Conservation (phyloP, 2,329 filamentous ascomycete species). For the Fusarium haematococcum region DNA sequence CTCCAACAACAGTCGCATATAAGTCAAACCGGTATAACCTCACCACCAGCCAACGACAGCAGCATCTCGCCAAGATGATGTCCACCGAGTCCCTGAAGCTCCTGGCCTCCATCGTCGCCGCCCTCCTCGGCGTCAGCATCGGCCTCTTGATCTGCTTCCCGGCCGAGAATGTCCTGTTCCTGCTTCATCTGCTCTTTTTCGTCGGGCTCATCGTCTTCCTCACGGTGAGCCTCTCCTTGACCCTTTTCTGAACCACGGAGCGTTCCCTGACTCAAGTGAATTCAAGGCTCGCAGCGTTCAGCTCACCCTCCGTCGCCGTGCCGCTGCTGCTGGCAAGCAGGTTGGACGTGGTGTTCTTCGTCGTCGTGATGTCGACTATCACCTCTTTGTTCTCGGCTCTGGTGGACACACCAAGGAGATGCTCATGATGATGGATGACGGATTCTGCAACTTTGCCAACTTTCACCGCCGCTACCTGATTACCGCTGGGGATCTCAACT, state of each 20-base stretch:
- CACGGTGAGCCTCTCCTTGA: constrained; percentile 41
- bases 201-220: constrained; percentile 45
- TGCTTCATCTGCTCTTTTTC: constrained; percentile 32
- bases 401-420: constrained; percentile 97
- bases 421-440: constrained; percentile 80
- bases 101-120: background rate
- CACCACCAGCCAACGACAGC: background rate
- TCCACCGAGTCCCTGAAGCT: constrained; percentile 2
- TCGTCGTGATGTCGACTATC: constrained; percentile 56
- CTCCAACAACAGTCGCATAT: constrained; percentile 12
- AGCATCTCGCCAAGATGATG: constrained; percentile 6
- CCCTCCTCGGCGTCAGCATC: background rate
- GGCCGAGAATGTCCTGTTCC: constrained; percentile 11
- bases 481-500: constrained; percentile 78
- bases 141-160: constrained; percentile 8
- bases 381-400: constrained; percentile 87
- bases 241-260: background rate
- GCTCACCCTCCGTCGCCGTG: constrained; percentile 37
- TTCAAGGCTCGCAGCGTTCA: constrained; percentile 48
- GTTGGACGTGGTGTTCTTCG: background rate
- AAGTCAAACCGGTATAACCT: constrained; percentile 5
- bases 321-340: constrained; percentile 28
- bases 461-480: constrained; percentile 85
- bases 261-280: constrained; percentile 1
- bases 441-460: constrained; percentile 61